Percentiles rank a stretch among this genome's conserved stretches.
Conservation (phyloP, 306 rosid species). For the Malus asiatica region DNA sequence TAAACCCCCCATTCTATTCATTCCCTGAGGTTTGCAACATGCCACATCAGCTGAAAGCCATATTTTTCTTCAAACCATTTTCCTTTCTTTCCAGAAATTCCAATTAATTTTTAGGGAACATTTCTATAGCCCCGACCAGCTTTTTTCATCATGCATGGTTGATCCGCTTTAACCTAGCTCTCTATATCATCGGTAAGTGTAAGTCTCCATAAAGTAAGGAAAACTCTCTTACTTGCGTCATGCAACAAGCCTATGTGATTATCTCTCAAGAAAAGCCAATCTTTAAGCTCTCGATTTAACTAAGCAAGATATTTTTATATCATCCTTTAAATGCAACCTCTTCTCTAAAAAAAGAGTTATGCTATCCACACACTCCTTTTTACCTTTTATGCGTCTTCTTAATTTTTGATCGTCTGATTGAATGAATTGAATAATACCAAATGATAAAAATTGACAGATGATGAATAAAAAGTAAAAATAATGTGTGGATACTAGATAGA, state of each 20-base stretch:
- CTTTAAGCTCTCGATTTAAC: constrained; percentile 16
- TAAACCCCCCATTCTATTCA: not conserved
- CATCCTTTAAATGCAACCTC: not conserved
- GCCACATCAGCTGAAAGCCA: not conserved
- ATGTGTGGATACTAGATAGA: no score
- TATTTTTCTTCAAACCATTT: not conserved
- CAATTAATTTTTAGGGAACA: not conserved
- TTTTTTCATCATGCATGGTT: not conserved
- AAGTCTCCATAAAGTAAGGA: constrained; percentile 36
- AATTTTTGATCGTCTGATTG: no score
- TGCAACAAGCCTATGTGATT: constrained; percentile 41
- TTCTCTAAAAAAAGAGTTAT: not conserved
- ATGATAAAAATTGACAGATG: no score
- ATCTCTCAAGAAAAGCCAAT: constrained; percentile 26
- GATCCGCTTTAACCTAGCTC: not conserved
- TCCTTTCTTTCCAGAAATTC: not conserved
- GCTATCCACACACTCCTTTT: no score
- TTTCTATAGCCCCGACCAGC: not conserved
- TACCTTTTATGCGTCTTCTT: no score
- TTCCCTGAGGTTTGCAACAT: not conserved
- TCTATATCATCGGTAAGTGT: not conserved
- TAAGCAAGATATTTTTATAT: constrained; percentile 12
- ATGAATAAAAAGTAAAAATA: no score
- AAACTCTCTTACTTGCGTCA: constrained; percentile 19
- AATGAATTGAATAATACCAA: no score